Evolutionary conservation across 331 rosid genomes (phyloP), one percentile per base, ranked within the genome.

Genomic region (Ulmus americana): DNA sequence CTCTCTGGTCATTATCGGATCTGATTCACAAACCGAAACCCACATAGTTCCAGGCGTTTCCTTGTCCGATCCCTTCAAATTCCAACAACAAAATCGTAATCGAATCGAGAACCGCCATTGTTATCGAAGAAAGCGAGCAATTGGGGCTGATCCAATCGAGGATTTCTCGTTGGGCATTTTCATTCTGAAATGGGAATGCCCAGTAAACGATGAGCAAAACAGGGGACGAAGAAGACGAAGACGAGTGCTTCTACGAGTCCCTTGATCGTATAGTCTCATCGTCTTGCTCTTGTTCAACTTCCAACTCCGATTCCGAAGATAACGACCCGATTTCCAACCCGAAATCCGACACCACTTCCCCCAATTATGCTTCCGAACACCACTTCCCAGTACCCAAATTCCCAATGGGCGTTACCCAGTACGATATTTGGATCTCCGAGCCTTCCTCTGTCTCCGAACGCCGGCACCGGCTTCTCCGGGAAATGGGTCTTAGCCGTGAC

Each of bases 341-440:
- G 1, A 18, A 5, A 18, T 61, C 65, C 59, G 6, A 10, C 49
- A 49, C 68, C 38, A 3, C 16, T 44, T 80, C 84, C 46, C 82
- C 82, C 76, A 76, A 78, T 87, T 77, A 87, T 81, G 88, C 65
- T 58, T 57, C 77, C 18, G 68, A n/a, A 63, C 70, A 28, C 16
- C 71, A 67, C 3, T 82, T 82, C 45, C 77, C 78, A 1, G 67
- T 75, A 5, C 91, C 83, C 50, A 83, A 74, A 67, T 86, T 88
- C 79, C 95, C 90, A 14, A 68, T 71, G 68, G 82, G 76, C 40
- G 80, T 72, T 39, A 71, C 79, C 81, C 79, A 85, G 53, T 94
- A 89, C 78, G 97, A 90, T 43, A 61, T 94, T 15, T 94, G 99
- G 99, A 85, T 85, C 95, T 85, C 97, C 70, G 90, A 90, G 66